These are phyloP conservation scores for Nigrospora oryzae DNA, from an alignment of 2,329 filamentous ascomycete genomes.

Conservation along the genomic window DNA sequence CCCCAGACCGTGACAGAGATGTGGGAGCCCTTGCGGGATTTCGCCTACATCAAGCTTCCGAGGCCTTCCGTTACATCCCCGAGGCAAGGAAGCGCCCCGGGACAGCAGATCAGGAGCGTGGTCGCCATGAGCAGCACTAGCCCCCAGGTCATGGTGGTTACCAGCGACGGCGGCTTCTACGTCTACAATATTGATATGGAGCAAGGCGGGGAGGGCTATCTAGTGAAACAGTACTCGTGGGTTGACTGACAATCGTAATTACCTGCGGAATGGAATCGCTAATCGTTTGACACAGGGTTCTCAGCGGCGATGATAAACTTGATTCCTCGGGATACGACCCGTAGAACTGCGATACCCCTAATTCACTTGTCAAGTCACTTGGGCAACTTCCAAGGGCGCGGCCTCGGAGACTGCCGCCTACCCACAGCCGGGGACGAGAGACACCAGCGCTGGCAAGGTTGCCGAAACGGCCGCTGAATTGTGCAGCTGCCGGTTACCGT, in stretches of 20 bases:
- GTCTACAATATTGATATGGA: constrained; percentile 95
- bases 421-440: too few species aligned
- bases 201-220: constrained; percentile 81
- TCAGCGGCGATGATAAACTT: constrained; percentile 2
- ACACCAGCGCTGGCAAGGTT: neutral
- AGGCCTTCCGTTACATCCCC: constrained; percentile 34
- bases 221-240: constrained; percentile 91
- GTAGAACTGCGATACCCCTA: neutral
- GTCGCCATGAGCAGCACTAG: constrained; percentile 94
- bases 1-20: constrained; percentile 93
- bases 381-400: neutral
- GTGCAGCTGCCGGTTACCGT: neutral
- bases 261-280: neutral
- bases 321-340: constrained; percentile 1
- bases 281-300: neutral
- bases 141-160: constrained; percentile 96
- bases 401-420: neutral
- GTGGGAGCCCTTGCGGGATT: constrained; percentile 92
- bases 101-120: constrained; percentile 67
- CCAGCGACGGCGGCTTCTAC: constrained; percentile 89
- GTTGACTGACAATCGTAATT: constrained; percentile 22
- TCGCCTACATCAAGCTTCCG: constrained; percentile 92
- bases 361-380: neutral
- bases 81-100: constrained; percentile 13
- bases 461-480: neutral